These are phyloP conservation scores for Aspergillus sclerotialis DNA, from an alignment of 2,329 filamentous ascomycete genomes.

Conservation along the genomic window DNA sequence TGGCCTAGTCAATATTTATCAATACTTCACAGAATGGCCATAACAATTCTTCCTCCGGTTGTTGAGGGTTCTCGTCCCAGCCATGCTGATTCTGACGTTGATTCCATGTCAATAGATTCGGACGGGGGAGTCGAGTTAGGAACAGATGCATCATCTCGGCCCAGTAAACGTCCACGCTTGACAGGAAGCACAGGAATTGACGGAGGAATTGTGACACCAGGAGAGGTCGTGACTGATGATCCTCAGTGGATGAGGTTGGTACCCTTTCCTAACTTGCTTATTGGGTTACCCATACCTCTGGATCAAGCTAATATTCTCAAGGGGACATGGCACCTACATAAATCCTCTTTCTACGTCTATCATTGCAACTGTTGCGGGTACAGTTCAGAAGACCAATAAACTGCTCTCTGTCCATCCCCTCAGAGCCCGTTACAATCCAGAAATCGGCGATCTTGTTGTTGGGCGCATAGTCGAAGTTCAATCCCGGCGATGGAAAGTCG, in stretches of 20 bases:
- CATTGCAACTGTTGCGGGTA: conserved; percentile 83
- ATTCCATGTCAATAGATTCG: conserved; percentile 44
- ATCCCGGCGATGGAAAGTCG: conserved; percentile 85
- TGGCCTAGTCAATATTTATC: too few species aligned
- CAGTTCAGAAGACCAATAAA: conserved; percentile 90
- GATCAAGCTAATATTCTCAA: conserved; percentile 24
- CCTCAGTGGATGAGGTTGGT: conserved; percentile 81
- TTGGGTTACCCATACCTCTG: not conserved
- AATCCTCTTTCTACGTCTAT: conserved; percentile 58
- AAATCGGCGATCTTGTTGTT: conserved; percentile 92
- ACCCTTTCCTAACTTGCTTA: not conserved
- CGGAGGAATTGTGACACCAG: conserved; percentile 70
- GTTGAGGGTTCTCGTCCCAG: conserved; percentile 25
- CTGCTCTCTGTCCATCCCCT: conserved; percentile 85
- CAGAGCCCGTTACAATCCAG: conserved; percentile 85
- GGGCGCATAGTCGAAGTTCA: conserved; percentile 95
- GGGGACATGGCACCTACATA: conserved; percentile 88
- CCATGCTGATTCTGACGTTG: conserved; percentile 37
- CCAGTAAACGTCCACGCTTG: conserved; percentile 32
- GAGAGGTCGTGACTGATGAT: conserved; percentile 79
- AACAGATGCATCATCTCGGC: conserved; percentile 21
- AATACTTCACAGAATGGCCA: conserved; percentile 52
- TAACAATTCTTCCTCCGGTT: conserved; percentile 52
- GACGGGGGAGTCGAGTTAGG: conserved; percentile 33
- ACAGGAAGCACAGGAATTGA: conserved; percentile 17